A percentile compares a stretch with the other conserved stretches of the same genome.
These are phyloP conservation scores for Candida sanyiensis DNA, from an alignment of 805 yeast species.

Conservation along the genomic window DNA sequence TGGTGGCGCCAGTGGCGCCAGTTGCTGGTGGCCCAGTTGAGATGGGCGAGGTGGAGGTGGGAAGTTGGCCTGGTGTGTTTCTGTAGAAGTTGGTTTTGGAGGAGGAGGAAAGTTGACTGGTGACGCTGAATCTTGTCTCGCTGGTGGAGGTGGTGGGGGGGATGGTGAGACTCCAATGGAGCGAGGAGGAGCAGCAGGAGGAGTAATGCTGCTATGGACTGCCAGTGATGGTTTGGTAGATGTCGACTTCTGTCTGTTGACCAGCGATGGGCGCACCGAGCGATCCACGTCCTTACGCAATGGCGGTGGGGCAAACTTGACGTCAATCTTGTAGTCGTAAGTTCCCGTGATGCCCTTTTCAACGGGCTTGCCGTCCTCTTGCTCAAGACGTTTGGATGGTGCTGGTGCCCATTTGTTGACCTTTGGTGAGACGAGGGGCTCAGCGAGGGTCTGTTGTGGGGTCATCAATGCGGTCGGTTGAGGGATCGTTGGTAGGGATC, in stretches of 20 bases:
- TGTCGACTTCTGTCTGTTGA: not conserved
- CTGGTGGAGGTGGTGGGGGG: constrained; percentile 7
- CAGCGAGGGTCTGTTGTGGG: not conserved
- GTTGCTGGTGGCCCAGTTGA: constrained; percentile 1
- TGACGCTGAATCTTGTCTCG: constrained; percentile 1
- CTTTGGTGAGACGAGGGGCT: not conserved
- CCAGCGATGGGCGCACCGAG: not conserved
- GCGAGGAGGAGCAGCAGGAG: constrained; percentile 3
- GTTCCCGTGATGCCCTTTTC: constrained; percentile 30
- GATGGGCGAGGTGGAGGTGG: constrained; percentile 7
- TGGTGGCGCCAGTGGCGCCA: not conserved
- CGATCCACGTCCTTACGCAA: constrained; percentile 17
- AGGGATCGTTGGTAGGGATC: not conserved
- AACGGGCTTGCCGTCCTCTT: constrained; percentile 11
- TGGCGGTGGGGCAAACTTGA: constrained; percentile 32
- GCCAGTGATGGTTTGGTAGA: not conserved
- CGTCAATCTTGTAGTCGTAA: constrained; percentile 30
- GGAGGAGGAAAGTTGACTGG: constrained; percentile 25
- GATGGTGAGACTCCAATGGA: not conserved
- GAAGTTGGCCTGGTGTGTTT: not conserved
- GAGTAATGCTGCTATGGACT: not conserved
- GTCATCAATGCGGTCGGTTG: not conserved
- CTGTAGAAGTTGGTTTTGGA: not conserved
- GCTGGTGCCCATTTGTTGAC: not conserved
- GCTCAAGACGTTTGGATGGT: constrained; percentile 1